phyloP scores from a whole-genome alignment of 176 grass and related monocot species.

The Carex cristatella region DNA sequence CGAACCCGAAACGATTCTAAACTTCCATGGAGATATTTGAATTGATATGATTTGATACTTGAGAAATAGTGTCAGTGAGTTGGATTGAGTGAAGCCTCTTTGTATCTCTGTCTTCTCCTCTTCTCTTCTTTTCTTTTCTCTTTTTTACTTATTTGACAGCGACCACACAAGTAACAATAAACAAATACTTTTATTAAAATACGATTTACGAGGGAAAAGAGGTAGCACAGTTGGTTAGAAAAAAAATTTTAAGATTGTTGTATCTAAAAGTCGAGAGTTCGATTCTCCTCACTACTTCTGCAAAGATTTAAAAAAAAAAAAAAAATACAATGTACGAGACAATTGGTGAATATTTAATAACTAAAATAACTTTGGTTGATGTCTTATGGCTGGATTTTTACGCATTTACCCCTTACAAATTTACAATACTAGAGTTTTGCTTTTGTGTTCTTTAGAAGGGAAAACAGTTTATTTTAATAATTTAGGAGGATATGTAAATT shows the following conservation, averaged over 20 bases:
- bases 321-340: not conserved
- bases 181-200: conserved; percentile 24
- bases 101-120: not conserved
- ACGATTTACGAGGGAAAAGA: not conserved
- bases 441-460: not conserved
- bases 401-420: conserved; percentile 1
- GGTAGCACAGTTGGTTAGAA: too few relatives aligned
- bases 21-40: not conserved
- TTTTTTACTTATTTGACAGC: conserved; percentile 5
- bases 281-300: too few relatives aligned
- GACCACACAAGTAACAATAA: conserved; percentile 16
- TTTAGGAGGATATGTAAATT: not conserved
- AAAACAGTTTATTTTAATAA: not conserved
- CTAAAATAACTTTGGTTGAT: not conserved
- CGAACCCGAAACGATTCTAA: not conserved
- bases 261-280: too few relatives aligned
- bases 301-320: too few relatives aligned
- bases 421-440: not conserved
- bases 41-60: not conserved
- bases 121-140: not conserved
- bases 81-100: not conserved
- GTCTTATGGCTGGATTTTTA: not conserved
- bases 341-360: conserved; percentile 5
- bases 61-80: conserved; percentile 1
- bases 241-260: too few relatives aligned